A percentile compares a stretch with the other conserved stretches of the same genome.
Conservation (phyloP, 1,284 basidiomycete species). For the Thecaphora thlaspeos region DNA sequence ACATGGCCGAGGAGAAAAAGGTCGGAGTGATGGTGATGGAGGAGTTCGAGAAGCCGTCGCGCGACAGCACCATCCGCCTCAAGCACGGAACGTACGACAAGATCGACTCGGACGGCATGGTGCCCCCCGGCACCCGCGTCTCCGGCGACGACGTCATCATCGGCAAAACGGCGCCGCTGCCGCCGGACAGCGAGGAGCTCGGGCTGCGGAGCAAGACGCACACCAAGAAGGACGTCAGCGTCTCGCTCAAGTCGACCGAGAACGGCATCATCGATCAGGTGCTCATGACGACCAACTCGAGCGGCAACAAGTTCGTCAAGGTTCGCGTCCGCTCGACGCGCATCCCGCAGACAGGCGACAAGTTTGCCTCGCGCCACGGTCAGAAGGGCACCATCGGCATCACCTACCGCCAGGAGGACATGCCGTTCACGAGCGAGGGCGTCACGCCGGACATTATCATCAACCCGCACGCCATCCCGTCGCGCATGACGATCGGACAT, state of each 20-base stretch:
- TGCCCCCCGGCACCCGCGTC: constrained; percentile 89
- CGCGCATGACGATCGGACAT: constrained; percentile 97
- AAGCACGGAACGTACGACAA: constrained; percentile 80
- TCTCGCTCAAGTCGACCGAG: constrained; percentile 61
- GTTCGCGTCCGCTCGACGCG: constrained; percentile 95
- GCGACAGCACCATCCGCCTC: constrained; percentile 80
- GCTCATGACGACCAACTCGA: constrained; percentile 87
- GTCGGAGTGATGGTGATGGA: constrained; percentile 92
- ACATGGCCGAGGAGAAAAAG: constrained; percentile 71
- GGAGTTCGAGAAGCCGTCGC: constrained; percentile 96
- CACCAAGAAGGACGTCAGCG: constrained; percentile 63
- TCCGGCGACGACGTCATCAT: constrained; percentile 91
- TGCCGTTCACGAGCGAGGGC: constrained; percentile 98
- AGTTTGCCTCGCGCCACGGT: constrained; percentile 96
- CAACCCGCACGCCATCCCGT: constrained; percentile 99
- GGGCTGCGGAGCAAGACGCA: constrained; percentile 23
- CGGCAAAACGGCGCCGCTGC: constrained; percentile 92
- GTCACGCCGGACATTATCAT: constrained; percentile 97
- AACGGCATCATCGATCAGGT: constrained; percentile 96
- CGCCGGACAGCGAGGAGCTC: constrained; percentile 68
- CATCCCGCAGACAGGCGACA: constrained; percentile 94
- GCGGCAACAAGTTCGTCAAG: constrained; percentile 94
- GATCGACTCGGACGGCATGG: constrained; percentile 86
- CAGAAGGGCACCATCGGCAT: constrained; percentile 99
- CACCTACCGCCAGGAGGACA: constrained; percentile 96